Percentiles rank a stretch among this genome's conserved stretches.
These are phyloP conservation scores for Fraxinus ornus DNA, from an alignment of 305 asterid species.

Conservation along the genomic window DNA sequence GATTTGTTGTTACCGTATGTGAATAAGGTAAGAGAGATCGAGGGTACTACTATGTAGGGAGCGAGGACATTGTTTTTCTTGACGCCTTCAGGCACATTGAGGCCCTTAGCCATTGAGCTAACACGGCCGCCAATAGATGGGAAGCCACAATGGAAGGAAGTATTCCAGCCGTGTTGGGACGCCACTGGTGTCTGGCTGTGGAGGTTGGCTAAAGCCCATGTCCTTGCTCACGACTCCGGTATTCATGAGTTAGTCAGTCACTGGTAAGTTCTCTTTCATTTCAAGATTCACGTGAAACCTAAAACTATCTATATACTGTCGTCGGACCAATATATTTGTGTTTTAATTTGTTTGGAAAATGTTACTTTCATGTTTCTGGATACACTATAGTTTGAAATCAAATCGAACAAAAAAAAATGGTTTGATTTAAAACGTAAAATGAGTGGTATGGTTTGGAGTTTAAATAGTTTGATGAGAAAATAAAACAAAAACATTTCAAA, in stretches of 20 bases:
- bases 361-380: too few species aligned
- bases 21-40: slow-evolving; percentile 49
- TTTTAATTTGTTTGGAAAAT: too few species aligned
- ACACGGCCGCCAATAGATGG: slow-evolving; percentile 52
- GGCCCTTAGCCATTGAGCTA: slow-evolving; percentile 73
- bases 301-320: neutral
- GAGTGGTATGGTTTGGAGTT: too few species aligned
- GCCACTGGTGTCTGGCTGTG: slow-evolving; percentile 64
- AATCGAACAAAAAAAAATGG: too few species aligned
- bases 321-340: too few species aligned
- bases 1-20: slow-evolving; percentile 69
- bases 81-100: slow-evolving; percentile 40
- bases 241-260: slow-evolving; percentile 61
- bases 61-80: slow-evolving; percentile 71
- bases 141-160: slow-evolving; percentile 57
- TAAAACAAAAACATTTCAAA: too few species aligned
- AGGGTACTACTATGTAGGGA: slow-evolving; percentile 63
- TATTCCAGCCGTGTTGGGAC: slow-evolving; percentile 36
- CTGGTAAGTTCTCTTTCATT: slow-evolving; percentile 40
- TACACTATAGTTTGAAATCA: too few species aligned
- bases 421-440: too few species aligned
- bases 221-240: slow-evolving; percentile 63
- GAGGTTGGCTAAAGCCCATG: slow-evolving; percentile 65
- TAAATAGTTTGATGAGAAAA: too few species aligned
- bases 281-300: neutral